Conservation (phyloP, 2,329 filamentous ascomycete genomes). For the Claviceps sp. region DNA sequence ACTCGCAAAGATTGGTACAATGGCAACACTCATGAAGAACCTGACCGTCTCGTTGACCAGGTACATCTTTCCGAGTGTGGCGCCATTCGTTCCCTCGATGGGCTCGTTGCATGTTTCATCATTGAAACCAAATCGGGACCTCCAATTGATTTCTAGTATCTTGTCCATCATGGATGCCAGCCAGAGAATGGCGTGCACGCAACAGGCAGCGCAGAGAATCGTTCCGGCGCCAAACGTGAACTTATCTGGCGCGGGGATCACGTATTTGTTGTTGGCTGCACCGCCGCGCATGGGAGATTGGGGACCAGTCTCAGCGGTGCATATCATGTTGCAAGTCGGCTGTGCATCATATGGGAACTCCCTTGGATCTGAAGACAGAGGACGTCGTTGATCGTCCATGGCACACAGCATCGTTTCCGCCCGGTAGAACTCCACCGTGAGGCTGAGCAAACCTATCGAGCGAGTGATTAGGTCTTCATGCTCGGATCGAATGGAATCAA, state of each 20-base stretch:
- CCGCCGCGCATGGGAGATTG: constrained; percentile 40
- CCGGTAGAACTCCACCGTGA: constrained; percentile 53
- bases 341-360: constrained; percentile 31
- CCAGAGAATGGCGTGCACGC: constrained; percentile 49
- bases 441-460: constrained; percentile 38
- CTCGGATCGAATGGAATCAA: background rate
- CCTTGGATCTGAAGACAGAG: constrained; percentile 19
- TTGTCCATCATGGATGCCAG: constrained; percentile 50
- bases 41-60: constrained; percentile 41
- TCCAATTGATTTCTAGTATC: constrained; percentile 50
- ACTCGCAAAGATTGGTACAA: constrained; percentile 44
- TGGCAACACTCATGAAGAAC: constrained; percentile 39
- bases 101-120: constrained; percentile 21
- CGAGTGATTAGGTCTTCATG: background rate
- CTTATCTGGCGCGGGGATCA: constrained; percentile 42
- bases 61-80: constrained; percentile 37
- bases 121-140: constrained; percentile 20
- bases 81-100: constrained; percentile 41
- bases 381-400: constrained; percentile 22
- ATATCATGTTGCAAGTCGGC: constrained; percentile 32
- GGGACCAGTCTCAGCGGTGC: constrained; percentile 31
- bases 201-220: constrained; percentile 49
- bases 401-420: constrained; percentile 30
- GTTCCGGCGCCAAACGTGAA: constrained; percentile 47
- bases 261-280: constrained; percentile 46